These are phyloP conservation scores for Neonectria punicea DNA, from an alignment of 2,329 filamentous ascomycete genomes.

Conservation along the genomic window DNA sequence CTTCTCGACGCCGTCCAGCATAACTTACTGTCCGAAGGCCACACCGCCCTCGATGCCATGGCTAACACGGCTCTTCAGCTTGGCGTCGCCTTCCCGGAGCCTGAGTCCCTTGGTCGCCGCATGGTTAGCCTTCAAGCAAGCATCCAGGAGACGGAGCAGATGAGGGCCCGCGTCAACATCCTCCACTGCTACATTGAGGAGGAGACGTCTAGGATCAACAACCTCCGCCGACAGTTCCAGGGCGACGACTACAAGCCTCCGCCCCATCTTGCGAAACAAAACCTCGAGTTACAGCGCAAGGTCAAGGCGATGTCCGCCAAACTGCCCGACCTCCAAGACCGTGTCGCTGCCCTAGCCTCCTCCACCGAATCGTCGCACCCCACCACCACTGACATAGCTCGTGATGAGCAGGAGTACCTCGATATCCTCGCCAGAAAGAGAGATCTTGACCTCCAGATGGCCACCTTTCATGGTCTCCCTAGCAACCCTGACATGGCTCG, in stretches of 20 bases:
- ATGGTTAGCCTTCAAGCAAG: constrained; percentile 67
- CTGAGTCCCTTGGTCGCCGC: constrained; percentile 59
- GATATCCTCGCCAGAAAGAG: constrained; percentile 67
- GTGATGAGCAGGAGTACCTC: constrained; percentile 68
- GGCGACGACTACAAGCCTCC: constrained; percentile 63
- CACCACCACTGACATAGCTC: constrained; percentile 67
- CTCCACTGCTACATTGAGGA: constrained; percentile 66
- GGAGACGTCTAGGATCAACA: constrained; percentile 56
- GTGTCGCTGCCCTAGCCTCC: constrained; percentile 55
- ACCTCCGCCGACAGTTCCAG: constrained; percentile 55
- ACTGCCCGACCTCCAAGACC: constrained; percentile 70
- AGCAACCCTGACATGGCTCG: constrained; percentile 76
- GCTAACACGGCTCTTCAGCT: constrained; percentile 62
- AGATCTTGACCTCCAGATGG: constrained; percentile 70
- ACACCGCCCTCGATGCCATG: constrained; percentile 66
- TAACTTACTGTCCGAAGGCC: constrained; percentile 65
- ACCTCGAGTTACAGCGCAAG: constrained; percentile 77
- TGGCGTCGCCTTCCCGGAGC: constrained; percentile 59
- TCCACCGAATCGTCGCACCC: constrained; percentile 51
- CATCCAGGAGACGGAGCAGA: constrained; percentile 65
- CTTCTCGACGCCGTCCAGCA: constrained; percentile 66
- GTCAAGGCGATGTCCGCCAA: constrained; percentile 74
- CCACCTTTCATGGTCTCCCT: constrained; percentile 76
- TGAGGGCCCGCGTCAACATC: constrained; percentile 62
- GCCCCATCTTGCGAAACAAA: constrained; percentile 71